Evolutionary conservation across 495 filamentous ascomycete species (phyloP).

Genomic region (Penicillium tannophilum): DNA sequence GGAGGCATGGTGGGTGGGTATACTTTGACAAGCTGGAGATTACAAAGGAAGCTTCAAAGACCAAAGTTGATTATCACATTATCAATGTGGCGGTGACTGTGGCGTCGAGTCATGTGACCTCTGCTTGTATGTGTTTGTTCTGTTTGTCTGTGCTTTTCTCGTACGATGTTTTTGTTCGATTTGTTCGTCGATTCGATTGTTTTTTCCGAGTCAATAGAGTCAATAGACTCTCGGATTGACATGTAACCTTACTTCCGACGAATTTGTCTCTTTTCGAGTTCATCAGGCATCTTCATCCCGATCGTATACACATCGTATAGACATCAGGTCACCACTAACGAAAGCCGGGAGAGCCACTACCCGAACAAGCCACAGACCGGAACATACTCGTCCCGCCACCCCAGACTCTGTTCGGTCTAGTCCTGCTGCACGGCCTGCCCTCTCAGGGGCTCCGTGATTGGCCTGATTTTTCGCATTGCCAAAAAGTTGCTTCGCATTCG

Average conservation of each 20-base stretch:
- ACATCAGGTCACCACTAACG: constrained; percentile 23
- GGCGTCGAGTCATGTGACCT: constrained; percentile 14
- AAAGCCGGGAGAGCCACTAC: constrained; percentile 14
- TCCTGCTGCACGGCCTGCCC: neutral
- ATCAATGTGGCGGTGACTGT: constrained; percentile 8
- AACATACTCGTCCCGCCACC: constrained; percentile 13
- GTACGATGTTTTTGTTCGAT: neutral
- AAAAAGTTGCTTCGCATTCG: constrained; percentile 16
- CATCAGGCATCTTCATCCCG: neutral
- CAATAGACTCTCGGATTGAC: neutral
- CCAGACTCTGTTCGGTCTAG: constrained; percentile 17
- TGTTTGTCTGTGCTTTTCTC: neutral
- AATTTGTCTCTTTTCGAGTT: neutral
- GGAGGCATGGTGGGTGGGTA: constrained; percentile 42
- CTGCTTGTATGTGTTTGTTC: too few relatives aligned
- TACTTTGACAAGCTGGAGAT: constrained; percentile 4
- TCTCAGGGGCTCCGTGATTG: constrained; percentile 27
- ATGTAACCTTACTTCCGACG: neutral
- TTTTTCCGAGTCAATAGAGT: neutral
- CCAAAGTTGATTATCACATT: constrained; percentile 1
- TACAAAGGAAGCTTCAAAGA: neutral
- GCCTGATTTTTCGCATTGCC: constrained; percentile 15
- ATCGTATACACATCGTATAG: neutral
- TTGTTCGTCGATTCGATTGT: neutral
- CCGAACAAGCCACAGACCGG: constrained; percentile 28